Evolutionary conservation across 331 rosid genomes (phyloP), one percentile per base, ranked within the genome.

Genomic region (Pyracantha coccinea): DNA sequence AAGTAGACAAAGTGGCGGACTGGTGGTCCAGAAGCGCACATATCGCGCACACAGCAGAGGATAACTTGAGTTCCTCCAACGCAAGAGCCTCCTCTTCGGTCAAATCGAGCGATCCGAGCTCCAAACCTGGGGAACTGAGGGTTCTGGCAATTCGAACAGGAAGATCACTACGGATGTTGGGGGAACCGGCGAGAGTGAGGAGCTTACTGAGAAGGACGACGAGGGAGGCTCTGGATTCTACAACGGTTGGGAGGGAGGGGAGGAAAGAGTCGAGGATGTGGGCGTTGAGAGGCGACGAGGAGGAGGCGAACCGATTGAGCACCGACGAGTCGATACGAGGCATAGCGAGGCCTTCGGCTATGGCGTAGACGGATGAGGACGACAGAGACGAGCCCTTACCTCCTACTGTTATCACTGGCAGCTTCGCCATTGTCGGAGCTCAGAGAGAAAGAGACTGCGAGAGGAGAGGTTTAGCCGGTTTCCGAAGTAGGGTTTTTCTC

Each of bases 301-400:
- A 76, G 57, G 87, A 67, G 52, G 86, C 32, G 64, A 91, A 85
- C 71, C 83, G 77, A 17, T 83, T 89, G 41, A 88, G 86, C 1
- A 87, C 86, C 4, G 96, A 87, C 3, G 92, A 77, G 62, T 94
- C 99, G n/a, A 91, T 81, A 20, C 90, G 85, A 11, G 83, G 71
- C 1, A 47, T 83, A 76, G 97, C 54, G 25, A 59, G 73, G 68
- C 78, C 75, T 11, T 74, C 79, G 33, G 98, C 85, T 17, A 88
- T 75, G 83, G 90, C 86, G 80, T 68, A 80, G 41, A 91, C 80
- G 71, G 93, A 55, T 61, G 87, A 79, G 73, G 98, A 90, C 20
- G 97, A 83, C 54, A 93, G 89, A 54, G 97, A 82, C 7, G 91
- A 86, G 27, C 93, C 94, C 78, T 91, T 93, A 77, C 87, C 96